Evolutionary conservation across 768 basidiomycete species (phyloP), one percentile per base, ranked within the genome.

Genomic region (Kockovaella imperatae): DNA sequence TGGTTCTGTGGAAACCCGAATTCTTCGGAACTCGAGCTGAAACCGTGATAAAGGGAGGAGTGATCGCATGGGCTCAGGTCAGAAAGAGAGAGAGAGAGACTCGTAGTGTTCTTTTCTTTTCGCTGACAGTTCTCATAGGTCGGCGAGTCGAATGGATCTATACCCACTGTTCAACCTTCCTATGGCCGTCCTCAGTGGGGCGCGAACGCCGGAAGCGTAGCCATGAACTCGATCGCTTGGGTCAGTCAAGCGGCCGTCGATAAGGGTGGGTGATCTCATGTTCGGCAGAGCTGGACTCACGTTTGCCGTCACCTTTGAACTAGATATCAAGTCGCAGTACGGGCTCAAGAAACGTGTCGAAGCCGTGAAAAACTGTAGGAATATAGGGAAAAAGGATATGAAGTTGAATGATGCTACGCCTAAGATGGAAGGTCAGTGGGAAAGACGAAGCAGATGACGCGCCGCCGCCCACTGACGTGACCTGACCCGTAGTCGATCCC

Each of bases 71-170:
- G 80, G 82, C 87, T 2, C 83, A 88, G 76, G 88, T 87, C 50
- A 47, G 79, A 65, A 10, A 20, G 7, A 13, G 6, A 36, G 32
- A n/a, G 14, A 6, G 15, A 5, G 7, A 5, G 28, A 26, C 34
- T 14, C 39, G 42, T 10, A 20, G 3, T 4, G 17, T 34, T 17
- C 32, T 17, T 13, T 17, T 17, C 14, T 3, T 11, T 28, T 13
- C 17, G 4, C 34, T 13, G 34, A 15, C n/a, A n/a, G n/a, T n/a
- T n/a, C n/a, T 39, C 36, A 18, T 57, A 91, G 86, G 86, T 99
- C 82, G 95, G 95, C 15, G 95, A 99, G 36, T 86, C 93, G 0
- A 97, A 96, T 70, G 95, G 79, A 1, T 91, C 89, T 6, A 97
- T 99, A 54, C 90, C 95, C 11, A 86, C 87, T 1, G 87, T 99